Percentiles rank a stretch among this genome's conserved stretches.
These are phyloP conservation scores for Caloboletus firmus DNA, from an alignment of 1,284 basidiomycete species.

Conservation along the genomic window DNA sequence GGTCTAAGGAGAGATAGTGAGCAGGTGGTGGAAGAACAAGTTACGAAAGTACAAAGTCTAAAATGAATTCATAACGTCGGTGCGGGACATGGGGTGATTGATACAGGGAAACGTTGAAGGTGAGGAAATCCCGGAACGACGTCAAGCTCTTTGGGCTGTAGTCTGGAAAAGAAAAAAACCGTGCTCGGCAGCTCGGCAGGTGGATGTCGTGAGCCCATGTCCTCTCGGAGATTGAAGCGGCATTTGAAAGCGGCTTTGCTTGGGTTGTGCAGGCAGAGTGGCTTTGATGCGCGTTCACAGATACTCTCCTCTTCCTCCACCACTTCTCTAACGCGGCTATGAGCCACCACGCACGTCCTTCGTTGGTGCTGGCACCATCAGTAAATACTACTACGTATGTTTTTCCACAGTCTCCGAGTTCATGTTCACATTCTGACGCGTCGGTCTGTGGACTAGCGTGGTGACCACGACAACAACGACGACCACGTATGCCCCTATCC, in stretches of 20 bases:
- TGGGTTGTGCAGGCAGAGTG: conserved; percentile 37
- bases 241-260: conserved; percentile 24
- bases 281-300: conserved; percentile 36
- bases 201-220: conserved; percentile 7
- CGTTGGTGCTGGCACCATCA: conserved; percentile 68
- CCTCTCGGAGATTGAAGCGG: conserved; percentile 31
- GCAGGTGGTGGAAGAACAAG: neutral
- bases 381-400: conserved; percentile 76
- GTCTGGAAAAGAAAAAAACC: conserved; percentile 2
- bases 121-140: neutral
- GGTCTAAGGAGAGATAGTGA: neutral
- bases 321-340: conserved; percentile 40
- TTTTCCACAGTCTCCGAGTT: neutral
- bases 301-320: conserved; percentile 22
- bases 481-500: conserved; percentile 80
- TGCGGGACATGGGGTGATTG: neutral
- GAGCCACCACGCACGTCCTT: conserved; percentile 57
- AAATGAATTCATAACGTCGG: neutral
- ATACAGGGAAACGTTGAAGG: neutral
- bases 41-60: conserved; percentile 1
- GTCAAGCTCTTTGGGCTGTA: neutral
- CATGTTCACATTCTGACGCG: conserved; percentile 28
- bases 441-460: conserved; percentile 51
- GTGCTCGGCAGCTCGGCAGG: conserved; percentile 21
- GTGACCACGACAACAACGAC: conserved; percentile 84